Evolutionary conservation across 2,329 filamentous ascomycete genomes (phyloP), one percentile per base, ranked within the genome.

Genomic region (Nemania sp.): DNA sequence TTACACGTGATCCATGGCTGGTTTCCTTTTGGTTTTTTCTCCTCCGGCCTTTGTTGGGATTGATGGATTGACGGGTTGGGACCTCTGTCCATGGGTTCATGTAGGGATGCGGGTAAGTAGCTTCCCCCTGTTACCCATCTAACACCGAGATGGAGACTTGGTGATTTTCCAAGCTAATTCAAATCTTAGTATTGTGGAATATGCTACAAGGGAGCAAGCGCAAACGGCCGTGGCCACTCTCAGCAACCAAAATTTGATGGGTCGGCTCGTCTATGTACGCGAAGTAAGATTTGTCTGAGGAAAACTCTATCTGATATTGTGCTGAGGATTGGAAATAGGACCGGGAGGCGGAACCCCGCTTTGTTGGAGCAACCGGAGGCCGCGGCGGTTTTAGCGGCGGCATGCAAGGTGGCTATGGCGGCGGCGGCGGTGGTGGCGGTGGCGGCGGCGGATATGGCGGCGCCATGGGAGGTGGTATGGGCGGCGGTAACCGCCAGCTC

Each of bases 41-140:
- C 68, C 75, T 79, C 76, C 74, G 77, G 75, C 71, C 70, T 71
- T 88, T 90, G 85, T 86, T 88, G 91, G 90, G 94, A 83, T 80
- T 83, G 86, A 90, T 94, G 90, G 91, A 89, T 96, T 97, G 92
- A 96, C 93, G 93, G 92, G 88, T 88, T 86, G 90, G 91, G 90
- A 87, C 88, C 80, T 69, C 54, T 90, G 87, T 90, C 87, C 87
- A 85, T 78, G 82, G 88, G 84, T 83, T 80, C 81, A 83, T 95
- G 88, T 96, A 97, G 93, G 93, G 94, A 91, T 99, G 93, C 93
- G 94, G 94, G 91, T 96, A 86, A 86, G 91, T 19, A 30, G 39
- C 9, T 8, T 47, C 15, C n/a, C 31, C 36, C 33, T 9, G 28
- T 5, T 31, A 6, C 15, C 40, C 24, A n/a, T 12, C 14, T 3